Percentiles rank a stretch among this genome's conserved stretches.
Conservation (phyloP, 116 monocot genomes). For the Phalaenopsis hybrid region DNA sequence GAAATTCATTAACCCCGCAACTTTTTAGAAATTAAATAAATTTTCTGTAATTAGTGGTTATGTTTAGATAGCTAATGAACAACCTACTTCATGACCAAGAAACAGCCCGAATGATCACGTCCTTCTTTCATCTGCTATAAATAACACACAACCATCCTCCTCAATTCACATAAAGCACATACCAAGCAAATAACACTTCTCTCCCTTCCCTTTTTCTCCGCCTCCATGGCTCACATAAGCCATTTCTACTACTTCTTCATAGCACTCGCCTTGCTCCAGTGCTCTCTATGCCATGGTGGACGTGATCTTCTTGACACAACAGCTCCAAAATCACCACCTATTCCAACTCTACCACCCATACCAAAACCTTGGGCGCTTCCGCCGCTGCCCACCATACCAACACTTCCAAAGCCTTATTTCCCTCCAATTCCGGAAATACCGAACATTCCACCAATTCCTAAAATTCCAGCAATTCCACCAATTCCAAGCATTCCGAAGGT, state of each 20-base stretch:
- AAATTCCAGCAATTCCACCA: not conserved
- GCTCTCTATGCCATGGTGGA: not conserved
- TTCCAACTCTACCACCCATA: not conserved
- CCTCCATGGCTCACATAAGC: not conserved
- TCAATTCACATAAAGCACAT: no score
- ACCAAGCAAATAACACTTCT: not conserved
- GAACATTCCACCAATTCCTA: not conserved
- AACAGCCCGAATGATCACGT: no score
- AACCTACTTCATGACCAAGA: no score
- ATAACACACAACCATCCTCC: no score
- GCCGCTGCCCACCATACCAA: not conserved
- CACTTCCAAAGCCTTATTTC: not conserved
- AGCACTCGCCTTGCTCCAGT: not conserved
- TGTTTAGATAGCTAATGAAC: no score
- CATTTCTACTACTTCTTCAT: not conserved
- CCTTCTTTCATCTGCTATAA: no score
- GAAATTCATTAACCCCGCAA: no score
- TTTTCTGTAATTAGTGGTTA: no score
- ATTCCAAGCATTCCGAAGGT: not conserved
- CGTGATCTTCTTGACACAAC: not conserved
- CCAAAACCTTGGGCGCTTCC: no score
- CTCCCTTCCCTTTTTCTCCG: not conserved
- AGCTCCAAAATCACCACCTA: not conserved
- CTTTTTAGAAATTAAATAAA: no score
- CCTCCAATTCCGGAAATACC: not conserved